These are phyloP conservation scores for Trichoderma simmonsii DNA, from an alignment of 2,329 filamentous ascomycete species.

Conservation along the genomic window DNA sequence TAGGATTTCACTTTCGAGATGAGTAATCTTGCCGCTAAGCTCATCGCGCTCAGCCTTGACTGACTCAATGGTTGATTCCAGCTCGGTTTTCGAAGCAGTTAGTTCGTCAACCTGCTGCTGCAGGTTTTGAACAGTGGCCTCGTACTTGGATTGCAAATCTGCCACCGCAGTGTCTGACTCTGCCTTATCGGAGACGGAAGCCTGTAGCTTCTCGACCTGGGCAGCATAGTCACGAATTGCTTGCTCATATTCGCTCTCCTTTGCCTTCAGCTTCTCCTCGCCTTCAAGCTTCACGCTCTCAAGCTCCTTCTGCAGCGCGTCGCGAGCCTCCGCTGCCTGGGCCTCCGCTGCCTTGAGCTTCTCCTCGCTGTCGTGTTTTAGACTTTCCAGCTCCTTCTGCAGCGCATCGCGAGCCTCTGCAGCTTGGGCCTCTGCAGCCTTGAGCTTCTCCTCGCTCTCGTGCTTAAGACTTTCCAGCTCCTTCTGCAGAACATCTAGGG, in stretches of 20 bases:
- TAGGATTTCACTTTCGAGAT: conserved; percentile 51
- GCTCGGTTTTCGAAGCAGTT: conserved; percentile 43
- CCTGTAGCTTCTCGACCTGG: conserved; percentile 50
- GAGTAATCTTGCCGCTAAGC: conserved; percentile 44
- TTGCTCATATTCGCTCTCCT: conserved; percentile 34
- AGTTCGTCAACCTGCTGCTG: conserved; percentile 56
- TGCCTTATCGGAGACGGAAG: conserved; percentile 50
- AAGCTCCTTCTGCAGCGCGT: conserved; percentile 39
- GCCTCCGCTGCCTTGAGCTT: conserved; percentile 34
- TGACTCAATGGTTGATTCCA: conserved; percentile 45
- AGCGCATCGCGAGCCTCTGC: background rate
- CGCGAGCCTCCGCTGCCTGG: background rate
- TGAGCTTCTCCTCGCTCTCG: conserved; percentile 35
- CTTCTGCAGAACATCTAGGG: conserved; percentile 24
- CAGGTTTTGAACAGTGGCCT: conserved; percentile 45
- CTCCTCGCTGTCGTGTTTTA: conserved; percentile 30
- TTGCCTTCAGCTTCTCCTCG: conserved; percentile 34
- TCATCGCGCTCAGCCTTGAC: conserved; percentile 45
- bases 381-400: conserved; percentile 44
- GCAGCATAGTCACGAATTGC: conserved; percentile 47
- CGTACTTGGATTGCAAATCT: conserved; percentile 51
- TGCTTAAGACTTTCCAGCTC: conserved; percentile 44
- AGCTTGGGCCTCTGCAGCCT: conserved; percentile 27
- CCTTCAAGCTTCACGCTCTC: conserved; percentile 38
- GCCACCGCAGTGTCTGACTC: conserved; percentile 46